Evolutionary conservation across 202 grass and related monocot genomes (phyloP).

Genomic region (Setaria italica): DNA sequence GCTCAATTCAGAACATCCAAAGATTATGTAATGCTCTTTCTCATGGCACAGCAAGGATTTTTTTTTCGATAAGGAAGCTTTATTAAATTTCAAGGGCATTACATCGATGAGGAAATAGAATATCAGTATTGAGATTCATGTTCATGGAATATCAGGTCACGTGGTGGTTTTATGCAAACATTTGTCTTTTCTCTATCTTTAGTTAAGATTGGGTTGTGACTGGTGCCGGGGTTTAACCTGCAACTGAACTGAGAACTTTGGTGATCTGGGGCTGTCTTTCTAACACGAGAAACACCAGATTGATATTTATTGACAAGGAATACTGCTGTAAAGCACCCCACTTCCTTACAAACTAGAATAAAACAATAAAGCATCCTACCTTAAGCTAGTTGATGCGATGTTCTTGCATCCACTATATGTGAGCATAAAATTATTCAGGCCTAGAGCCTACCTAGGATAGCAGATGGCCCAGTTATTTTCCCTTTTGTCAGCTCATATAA

Average conservation of each 20-base stretch:
- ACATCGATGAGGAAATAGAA: neutral
- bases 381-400: slow-evolving; percentile 25
- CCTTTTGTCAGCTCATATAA: neutral
- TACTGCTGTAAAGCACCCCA: slow-evolving; percentile 16
- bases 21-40: slow-evolving; percentile 30
- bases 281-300: neutral
- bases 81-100: too few relatives aligned
- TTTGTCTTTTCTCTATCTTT: neutral
- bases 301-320: slow-evolving; percentile 6
- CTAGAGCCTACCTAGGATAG: neutral
- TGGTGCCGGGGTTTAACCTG: neutral
- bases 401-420: slow-evolving; percentile 39
- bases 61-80: neutral
- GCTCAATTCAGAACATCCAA: slow-evolving; percentile 1
- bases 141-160: neutral
- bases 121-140: neutral
- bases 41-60: neutral
- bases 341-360: neutral
- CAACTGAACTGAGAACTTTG: slow-evolving; percentile 19
- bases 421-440: neutral
- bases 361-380: neutral
- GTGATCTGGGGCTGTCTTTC: neutral
- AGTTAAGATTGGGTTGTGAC: neutral
- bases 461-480: neutral
- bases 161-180: neutral